A percentile compares a stretch with the other conserved stretches of the same genome.
These are phyloP conservation scores for Zygnema cylindricum DNA, from an alignment of 139 green algal genomes.

Conservation along the genomic window DNA sequence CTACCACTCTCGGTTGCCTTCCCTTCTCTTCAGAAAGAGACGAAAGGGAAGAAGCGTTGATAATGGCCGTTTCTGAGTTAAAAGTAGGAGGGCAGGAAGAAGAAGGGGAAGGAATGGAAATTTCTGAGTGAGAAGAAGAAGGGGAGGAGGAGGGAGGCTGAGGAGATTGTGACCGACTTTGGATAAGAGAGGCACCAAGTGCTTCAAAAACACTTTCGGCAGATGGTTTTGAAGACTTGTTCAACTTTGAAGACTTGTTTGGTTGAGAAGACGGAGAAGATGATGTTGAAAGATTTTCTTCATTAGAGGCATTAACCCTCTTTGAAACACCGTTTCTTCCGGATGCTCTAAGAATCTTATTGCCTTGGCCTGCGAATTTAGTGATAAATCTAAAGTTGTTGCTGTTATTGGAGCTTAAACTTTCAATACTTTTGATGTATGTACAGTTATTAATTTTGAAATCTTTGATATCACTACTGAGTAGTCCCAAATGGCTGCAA, in stretches of 20 bases:
- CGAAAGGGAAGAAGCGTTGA: not conserved
- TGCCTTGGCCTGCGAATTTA: not conserved
- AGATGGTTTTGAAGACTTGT: not conserved
- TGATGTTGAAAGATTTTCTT: not conserved
- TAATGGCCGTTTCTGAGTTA: constrained; percentile 31
- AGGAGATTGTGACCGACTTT: not conserved
- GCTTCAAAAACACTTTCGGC: not conserved
- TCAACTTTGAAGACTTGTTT: not conserved
- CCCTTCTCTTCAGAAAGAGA: too few species aligned
- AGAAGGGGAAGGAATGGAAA: not conserved
- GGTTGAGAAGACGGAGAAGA: not conserved
- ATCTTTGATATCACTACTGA: too few species aligned
- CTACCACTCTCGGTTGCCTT: too few species aligned
- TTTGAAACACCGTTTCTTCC: too few species aligned
- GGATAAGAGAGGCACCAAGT: not conserved
- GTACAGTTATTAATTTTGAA: too few species aligned
- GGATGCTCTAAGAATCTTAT: not conserved
- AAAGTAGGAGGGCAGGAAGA: constrained; percentile 27
- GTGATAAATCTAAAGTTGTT: not conserved
- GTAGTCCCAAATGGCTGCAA: too few species aligned
- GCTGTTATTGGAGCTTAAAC: too few species aligned
- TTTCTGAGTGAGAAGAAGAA: not conserved
- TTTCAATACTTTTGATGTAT: too few species aligned
- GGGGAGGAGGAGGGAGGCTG: constrained; percentile 3
- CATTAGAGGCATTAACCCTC: not conserved